Evolutionary conservation across 1,284 basidiomycete genomes (phyloP).

Genomic region (Moniliophthora roreri): DNA sequence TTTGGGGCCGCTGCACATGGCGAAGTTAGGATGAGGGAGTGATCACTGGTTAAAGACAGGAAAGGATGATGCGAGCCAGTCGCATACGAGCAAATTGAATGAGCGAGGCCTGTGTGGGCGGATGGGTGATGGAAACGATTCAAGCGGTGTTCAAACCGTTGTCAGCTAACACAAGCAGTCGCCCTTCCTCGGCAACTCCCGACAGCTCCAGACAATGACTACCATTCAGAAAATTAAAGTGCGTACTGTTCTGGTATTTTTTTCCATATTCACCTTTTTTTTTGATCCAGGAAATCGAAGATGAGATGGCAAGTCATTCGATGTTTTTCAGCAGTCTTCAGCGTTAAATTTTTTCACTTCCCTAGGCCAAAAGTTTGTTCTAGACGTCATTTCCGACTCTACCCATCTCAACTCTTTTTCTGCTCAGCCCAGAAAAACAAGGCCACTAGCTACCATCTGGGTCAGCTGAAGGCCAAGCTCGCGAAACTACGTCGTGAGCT

Average conservation of each 20-base stretch:
- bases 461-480: slow-evolving; percentile 97
- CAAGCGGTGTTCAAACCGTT: background rate
- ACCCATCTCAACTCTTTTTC: slow-evolving; percentile 12
- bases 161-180: background rate
- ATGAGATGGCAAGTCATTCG: slow-evolving; percentile 82
- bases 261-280: slow-evolving; percentile 14
- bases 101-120: background rate
- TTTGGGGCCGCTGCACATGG: slow-evolving; percentile 72
- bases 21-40: slow-evolving; percentile 25
- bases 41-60: slow-evolving; percentile 31
- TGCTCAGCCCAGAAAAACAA: slow-evolving; percentile 93
- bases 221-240: slow-evolving; percentile 91
- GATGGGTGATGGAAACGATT: slow-evolving; percentile 20
- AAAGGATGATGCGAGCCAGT: slow-evolving; percentile 61
- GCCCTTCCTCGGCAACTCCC: slow-evolving; percentile 32
- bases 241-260: slow-evolving; percentile 22
- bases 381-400: slow-evolving; percentile 7
- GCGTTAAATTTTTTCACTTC: slow-evolving; percentile 11
- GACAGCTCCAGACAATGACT: slow-evolving; percentile 59
- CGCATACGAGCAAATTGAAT: slow-evolving; percentile 40
- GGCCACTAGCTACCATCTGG: slow-evolving; percentile 92
- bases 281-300: slow-evolving; percentile 78
- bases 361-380: slow-evolving; percentile 57
- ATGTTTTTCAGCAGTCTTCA: slow-evolving; percentile 8
- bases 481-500: slow-evolving; percentile 96